Conservation (phyloP, 2,329 filamentous ascomycete species). For the Colletotrichum sojae region DNA sequence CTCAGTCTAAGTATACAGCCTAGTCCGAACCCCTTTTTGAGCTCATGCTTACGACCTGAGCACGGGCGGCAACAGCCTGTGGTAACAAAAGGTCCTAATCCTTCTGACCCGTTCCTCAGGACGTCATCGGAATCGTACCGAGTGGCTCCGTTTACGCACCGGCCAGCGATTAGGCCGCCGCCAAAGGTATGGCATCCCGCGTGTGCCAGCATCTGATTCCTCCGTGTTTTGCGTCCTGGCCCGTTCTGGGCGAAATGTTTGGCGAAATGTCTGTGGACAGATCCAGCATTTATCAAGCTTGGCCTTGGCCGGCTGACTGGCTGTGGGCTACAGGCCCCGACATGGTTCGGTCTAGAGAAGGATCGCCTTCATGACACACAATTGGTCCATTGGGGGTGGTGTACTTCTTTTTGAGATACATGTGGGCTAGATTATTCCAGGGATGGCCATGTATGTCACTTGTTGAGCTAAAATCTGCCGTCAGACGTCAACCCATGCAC, state of each 20-base stretch:
- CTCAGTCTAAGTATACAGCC: background rate
- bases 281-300: background rate
- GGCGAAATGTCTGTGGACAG: background rate
- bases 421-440: no score
- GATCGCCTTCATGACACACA: no score
- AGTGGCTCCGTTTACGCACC: background rate
- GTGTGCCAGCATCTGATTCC: background rate
- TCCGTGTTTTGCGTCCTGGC: no score
- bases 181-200: background rate
- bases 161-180: background rate
- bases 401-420: no score
- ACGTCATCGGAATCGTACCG: background rate
- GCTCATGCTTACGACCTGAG: constrained; percentile 29
- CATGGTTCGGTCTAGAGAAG: background rate
- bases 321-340: background rate
- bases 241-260: background rate
- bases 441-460: no score
- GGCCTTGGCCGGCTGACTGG: background rate
- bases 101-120: background rate
- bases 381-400: no score
- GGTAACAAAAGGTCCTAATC: background rate
- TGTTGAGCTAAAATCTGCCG: constrained; percentile 29
- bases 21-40: background rate
- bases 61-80: no score
- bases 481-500: constrained; percentile 18